These are phyloP conservation scores for Stemphylium beticola DNA, from an alignment of 2,329 filamentous ascomycete species.

Conservation along the genomic window DNA sequence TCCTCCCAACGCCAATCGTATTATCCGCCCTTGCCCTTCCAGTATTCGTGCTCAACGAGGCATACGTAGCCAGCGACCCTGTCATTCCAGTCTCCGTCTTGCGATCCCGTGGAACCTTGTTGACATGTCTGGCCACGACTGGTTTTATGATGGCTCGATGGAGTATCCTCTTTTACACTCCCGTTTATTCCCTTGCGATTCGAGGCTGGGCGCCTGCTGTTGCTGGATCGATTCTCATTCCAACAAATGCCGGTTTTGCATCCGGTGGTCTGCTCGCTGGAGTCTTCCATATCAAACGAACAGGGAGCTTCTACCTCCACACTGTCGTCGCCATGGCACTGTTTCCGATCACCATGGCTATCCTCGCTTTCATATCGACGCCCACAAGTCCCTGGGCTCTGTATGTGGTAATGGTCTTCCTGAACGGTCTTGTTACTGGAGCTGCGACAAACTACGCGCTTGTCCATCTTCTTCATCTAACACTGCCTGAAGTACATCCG, in stretches of 20 bases:
- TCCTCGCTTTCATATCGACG: slow-evolving; percentile 63
- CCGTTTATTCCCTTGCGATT: slow-evolving; percentile 79
- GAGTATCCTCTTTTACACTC: slow-evolving; percentile 80
- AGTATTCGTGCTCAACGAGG: slow-evolving; percentile 66
- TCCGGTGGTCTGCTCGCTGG: slow-evolving; percentile 75
- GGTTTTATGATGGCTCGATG: slow-evolving; percentile 83
- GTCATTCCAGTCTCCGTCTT: slow-evolving; percentile 77
- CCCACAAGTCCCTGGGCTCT: slow-evolving; percentile 57
- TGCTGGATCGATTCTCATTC: slow-evolving; percentile 77
- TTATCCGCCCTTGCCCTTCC: slow-evolving; percentile 62
- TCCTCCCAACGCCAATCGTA: slow-evolving; percentile 66
- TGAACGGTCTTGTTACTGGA: slow-evolving; percentile 76
- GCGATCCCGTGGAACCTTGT: slow-evolving; percentile 70
- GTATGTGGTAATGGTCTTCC: slow-evolving; percentile 68
- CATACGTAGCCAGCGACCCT: slow-evolving; percentile 68
- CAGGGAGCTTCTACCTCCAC: slow-evolving; percentile 74
- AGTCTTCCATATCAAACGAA: slow-evolving; percentile 74
- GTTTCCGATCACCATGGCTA: slow-evolving; percentile 66
- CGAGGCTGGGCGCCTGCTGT: slow-evolving; percentile 71
- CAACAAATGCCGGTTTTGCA: slow-evolving; percentile 82
- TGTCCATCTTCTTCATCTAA: slow-evolving; percentile 78
- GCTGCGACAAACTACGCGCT: slow-evolving; percentile 80
- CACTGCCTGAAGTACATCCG: slow-evolving; percentile 69
- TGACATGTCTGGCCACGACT: slow-evolving; percentile 76
- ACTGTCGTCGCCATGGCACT: slow-evolving; percentile 65